Evolutionary conservation across 1,284 basidiomycete genomes (phyloP), one percentile per base, ranked within the genome.

Genomic region (Sporisorium sorghi): DNA sequence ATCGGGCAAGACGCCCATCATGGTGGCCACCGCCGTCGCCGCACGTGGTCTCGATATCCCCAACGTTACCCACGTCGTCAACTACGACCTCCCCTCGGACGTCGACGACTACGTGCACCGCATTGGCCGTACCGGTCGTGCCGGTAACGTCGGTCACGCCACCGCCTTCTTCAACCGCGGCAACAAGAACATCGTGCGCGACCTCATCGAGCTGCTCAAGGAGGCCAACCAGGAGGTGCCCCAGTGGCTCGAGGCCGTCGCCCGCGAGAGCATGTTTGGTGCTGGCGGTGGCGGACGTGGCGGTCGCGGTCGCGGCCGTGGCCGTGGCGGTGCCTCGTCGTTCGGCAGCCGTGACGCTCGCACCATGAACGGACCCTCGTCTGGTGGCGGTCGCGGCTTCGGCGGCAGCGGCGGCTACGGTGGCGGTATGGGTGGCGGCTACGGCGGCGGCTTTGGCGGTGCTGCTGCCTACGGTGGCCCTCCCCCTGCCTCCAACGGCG

Each of bases 21-120:
- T 99, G 85, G 96, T 99, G 69, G 96, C 96, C 49, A 99, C 97
- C 28, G 97, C 96, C 58, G 97, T 99, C 66, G 96, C 96, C 54
- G 96, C 97, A 65, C 94, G 97, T 88, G 96, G 96, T 86, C 90
- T 99, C 81, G 96, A 99, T 87, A 99, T 99, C 80, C 97, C 97
- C 79, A 97, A 99, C 86, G 96, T 99, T 82, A 97, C 93, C 30
- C 97, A 99, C 86, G 96, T 99, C 82, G 89, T 99, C 87, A 96
- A 96, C 86, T 99, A 97, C 87, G 97, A 99, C 86, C 88, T 99
- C n/a, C 96, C 96, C 19, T 92, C 92, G 70, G 96, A 99, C 86
- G 96, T 99, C 71, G 96, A 99, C 84, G 97, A 84, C 70, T 84
- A 84, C 58, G 83, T 84, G 23, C 83, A 84, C 76, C 80, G 83